phyloP scores from a whole-genome alignment of 179 eudicot species.

The Dionaea muscipula region DNA sequence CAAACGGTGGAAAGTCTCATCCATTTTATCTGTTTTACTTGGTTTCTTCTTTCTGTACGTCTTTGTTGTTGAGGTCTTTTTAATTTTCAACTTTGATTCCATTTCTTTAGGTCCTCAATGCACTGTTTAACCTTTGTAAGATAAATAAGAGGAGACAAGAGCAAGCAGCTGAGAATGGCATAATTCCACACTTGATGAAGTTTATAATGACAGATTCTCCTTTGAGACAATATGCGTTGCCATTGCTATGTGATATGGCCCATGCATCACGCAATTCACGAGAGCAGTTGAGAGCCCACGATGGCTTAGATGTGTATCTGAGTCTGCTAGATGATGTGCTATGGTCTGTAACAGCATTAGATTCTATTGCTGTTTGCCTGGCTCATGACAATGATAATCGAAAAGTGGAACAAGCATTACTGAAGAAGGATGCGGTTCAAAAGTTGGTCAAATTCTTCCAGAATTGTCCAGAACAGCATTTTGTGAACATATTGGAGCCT shows the following conservation, averaged over 20 bases:
- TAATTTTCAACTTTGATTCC: too few relatives aligned
- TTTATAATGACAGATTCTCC: constrained; percentile 87
- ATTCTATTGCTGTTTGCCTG: constrained; percentile 91
- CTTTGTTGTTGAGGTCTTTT: too few relatives aligned
- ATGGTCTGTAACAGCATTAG: constrained; percentile 96
- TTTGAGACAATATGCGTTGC: constrained; percentile 78
- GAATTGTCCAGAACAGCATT: constrained; percentile 82
- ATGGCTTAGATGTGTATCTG: constrained; percentile 87
- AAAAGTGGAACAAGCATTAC: constrained; percentile 94
- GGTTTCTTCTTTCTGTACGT: too few relatives aligned
- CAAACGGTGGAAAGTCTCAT: too few relatives aligned
- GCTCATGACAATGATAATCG: constrained; percentile 92
- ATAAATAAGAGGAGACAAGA: constrained; percentile 97
- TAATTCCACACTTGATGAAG: constrained; percentile 92
- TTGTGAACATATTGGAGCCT: constrained; percentile 92
- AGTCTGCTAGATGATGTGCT: constrained; percentile 83
- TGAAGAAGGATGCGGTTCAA: constrained; percentile 88
- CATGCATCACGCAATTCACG: constrained; percentile 98
- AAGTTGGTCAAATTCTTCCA: constrained; percentile 85
- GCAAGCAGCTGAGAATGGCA: constrained; percentile 98
- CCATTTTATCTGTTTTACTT: too few relatives aligned
- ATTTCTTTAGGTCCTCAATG: constrained; percentile 75
- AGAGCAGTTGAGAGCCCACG: constrained; percentile 92
- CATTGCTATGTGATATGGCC: constrained; percentile 93
- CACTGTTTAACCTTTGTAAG: constrained; percentile 94